These are phyloP conservation scores for Clitoria ternatea DNA, from an alignment of 306 rosid genomes.

Conservation along the genomic window DNA sequence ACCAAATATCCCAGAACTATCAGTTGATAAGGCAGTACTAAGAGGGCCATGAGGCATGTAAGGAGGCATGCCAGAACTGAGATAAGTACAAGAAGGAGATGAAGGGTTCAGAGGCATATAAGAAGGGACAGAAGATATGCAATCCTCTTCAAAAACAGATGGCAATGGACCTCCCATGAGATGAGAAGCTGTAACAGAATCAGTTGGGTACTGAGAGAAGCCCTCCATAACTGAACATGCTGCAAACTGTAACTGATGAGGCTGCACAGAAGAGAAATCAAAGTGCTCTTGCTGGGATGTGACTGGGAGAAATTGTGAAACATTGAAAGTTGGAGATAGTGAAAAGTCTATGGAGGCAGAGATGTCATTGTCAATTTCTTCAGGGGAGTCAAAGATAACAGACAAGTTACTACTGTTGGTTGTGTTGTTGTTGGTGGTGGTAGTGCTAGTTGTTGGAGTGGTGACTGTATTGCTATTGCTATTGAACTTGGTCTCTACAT, in stretches of 20 bases:
- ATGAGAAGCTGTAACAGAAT: constrained; percentile 37
- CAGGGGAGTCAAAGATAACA: constrained; percentile 66
- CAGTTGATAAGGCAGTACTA: constrained; percentile 54
- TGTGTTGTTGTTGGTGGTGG: constrained; percentile 22
- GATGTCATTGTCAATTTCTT: constrained; percentile 78
- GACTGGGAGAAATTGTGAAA: constrained; percentile 34
- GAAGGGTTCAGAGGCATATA: constrained; percentile 66
- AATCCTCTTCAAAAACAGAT: constrained; percentile 70
- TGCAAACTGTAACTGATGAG: constrained; percentile 44
- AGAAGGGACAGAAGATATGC: constrained; percentile 77
- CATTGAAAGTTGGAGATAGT: constrained; percentile 51
- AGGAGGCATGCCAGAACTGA: constrained; percentile 43
- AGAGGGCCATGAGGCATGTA: constrained; percentile 57
- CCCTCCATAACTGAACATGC: constrained; percentile 61
- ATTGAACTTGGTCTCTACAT: constrained; percentile 44
- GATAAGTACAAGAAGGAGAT: constrained; percentile 67
- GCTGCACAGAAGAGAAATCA: constrained; percentile 54
- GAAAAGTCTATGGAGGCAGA: constrained; percentile 89
- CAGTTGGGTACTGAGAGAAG: constrained; percentile 48
- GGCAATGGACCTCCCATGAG: constrained; percentile 54
- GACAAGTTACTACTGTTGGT: constrained; percentile 47
- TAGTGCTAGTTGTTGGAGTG: constrained; percentile 33
- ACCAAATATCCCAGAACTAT: constrained; percentile 53
- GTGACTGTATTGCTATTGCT: constrained; percentile 38
- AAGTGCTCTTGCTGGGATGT: constrained; percentile 48